Evolutionary conservation across 2,329 filamentous ascomycete genomes (phyloP).

Genomic region (Scleromitrula shiraiana): DNA sequence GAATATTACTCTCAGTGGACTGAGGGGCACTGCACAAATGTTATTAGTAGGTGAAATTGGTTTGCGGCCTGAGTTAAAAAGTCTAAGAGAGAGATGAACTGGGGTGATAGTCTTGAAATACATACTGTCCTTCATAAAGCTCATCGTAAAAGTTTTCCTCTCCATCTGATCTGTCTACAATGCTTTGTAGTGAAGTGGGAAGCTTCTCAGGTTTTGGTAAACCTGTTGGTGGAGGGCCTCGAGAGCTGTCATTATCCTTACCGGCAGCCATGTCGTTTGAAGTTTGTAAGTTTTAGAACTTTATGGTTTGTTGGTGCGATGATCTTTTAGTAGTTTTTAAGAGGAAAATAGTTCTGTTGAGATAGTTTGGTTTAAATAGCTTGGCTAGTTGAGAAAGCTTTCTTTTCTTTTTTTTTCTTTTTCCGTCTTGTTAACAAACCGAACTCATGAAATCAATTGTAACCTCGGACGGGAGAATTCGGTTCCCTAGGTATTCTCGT

Average conservation of each 20-base stretch:
- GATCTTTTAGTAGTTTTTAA: not conserved
- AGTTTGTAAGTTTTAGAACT: not conserved
- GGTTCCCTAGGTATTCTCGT: constrained; percentile 3
- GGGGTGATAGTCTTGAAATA: constrained; percentile 18
- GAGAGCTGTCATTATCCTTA: constrained; percentile 21
- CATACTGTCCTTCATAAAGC: constrained; percentile 71
- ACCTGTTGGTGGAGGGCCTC: constrained; percentile 20
- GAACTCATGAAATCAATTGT: not conserved
- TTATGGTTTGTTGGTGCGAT: not conserved
- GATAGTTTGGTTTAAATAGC: not conserved
- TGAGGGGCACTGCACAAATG: constrained; percentile 51
- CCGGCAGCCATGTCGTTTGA: constrained; percentile 19
- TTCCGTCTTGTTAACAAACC: too few relatives aligned
- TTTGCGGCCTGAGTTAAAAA: not conserved
- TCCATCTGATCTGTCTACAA: constrained; percentile 48
- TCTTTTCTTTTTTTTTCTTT: too few relatives aligned
- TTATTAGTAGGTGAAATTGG: not conserved
- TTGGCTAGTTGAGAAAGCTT: not conserved
- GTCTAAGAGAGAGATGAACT: not conserved
- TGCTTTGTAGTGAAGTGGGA: constrained; percentile 46
- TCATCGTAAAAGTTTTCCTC: constrained; percentile 72
- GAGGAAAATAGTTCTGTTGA: too few relatives aligned
- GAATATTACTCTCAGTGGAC: constrained; percentile 75
- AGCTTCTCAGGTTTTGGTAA: constrained; percentile 36
- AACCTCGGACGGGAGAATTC: constrained; percentile 4